phyloP scores from a whole-genome alignment of 2,329 filamentous ascomycete genomes.

The Cladosporium sp. region DNA sequence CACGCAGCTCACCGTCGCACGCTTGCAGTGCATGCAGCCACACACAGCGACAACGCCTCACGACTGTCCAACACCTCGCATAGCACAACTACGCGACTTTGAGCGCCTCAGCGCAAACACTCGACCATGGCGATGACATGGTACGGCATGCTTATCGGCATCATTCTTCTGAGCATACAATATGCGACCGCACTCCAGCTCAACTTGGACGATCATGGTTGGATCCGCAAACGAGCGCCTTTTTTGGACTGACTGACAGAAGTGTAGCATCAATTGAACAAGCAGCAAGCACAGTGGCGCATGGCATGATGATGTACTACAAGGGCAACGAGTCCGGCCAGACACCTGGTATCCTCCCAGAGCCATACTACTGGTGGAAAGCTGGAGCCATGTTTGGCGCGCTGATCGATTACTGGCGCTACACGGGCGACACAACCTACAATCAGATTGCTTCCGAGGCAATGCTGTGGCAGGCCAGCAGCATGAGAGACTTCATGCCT shows the following conservation, averaged over 20 bases:
- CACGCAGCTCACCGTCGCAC: not conserved
- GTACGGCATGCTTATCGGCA: not conserved
- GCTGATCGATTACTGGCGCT: conserved; percentile 69
- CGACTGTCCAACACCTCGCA: not conserved
- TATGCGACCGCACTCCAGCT: conserved; percentile 7
- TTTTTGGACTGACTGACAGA: not conserved
- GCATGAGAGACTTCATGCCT: conserved; percentile 61
- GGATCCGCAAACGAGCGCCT: not conserved
- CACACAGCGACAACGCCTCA: not conserved
- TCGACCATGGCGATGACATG: not conserved
- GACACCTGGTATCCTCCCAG: conserved; percentile 57
- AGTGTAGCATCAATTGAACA: conserved; percentile 43
- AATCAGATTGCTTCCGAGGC: conserved; percentile 59
- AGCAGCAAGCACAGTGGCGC: conserved; percentile 45
- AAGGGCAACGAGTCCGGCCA: conserved; percentile 53
- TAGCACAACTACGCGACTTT: not conserved
- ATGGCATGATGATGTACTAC: conserved; percentile 55
- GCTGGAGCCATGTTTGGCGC: conserved; percentile 63
- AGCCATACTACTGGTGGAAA: conserved; percentile 69
- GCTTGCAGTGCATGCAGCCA: not conserved
- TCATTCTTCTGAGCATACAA: not conserved
- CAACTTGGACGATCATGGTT: conserved; percentile 12
- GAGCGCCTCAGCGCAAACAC: not conserved
- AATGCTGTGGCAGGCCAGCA: conserved; percentile 60
- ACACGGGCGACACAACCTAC: conserved; percentile 64